Base-by-base conservation (phyloP, 2,329 filamentous ascomycete species). In the Teratosphaeria nubilosa region DNA sequence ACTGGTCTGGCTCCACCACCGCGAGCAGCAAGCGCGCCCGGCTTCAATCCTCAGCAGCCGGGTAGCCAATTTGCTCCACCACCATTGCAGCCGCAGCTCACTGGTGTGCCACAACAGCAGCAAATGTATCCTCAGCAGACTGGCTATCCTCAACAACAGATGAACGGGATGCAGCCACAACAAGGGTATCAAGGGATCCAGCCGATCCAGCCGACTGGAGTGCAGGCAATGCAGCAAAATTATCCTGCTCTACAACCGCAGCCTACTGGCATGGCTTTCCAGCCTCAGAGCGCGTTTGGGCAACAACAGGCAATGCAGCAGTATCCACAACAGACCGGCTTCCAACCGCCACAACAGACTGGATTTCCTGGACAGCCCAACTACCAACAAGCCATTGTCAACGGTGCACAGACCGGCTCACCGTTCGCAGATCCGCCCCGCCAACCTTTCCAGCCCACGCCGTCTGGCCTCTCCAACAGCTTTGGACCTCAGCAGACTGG, bases 11-110 rank as follows among this genome's bases (percentile, higher is more conserved):
- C 91, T 61, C 90, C 88, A 20, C 90, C 91, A 11, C 82, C 85
- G 56, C 82, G 94, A 60, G 87, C 94, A 7, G 80, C 94, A 13
- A 96, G 92, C 48, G 92, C 94, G 45, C 92, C 94, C 27, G 88
- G 90, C 56, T 86, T 79, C 60, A 65, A 64, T 31, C 69, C 67
- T n/a, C 56, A 84, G 85, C 81, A 72, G 81, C 79, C 7, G 32
- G 66, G 95, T 70, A 82, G 82, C 7, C 82, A 87, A 20, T 68
- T 95, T 71, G 82, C 82, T 7, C 82, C 87, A 20, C 84, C 89
- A 54, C 85, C 89, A 16, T 75, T 96, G 64, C 86, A 91, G 70
- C 85, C 90, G 56, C 92, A 96, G 70, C 82, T 91, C 73, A 96
- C 94, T 5, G 91, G 92, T 9, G 55, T 61, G 57, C 70, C 73